phyloP scores from a whole-genome alignment of 495 filamentous ascomycete genomes.

The Neurospora sp. region DNA sequence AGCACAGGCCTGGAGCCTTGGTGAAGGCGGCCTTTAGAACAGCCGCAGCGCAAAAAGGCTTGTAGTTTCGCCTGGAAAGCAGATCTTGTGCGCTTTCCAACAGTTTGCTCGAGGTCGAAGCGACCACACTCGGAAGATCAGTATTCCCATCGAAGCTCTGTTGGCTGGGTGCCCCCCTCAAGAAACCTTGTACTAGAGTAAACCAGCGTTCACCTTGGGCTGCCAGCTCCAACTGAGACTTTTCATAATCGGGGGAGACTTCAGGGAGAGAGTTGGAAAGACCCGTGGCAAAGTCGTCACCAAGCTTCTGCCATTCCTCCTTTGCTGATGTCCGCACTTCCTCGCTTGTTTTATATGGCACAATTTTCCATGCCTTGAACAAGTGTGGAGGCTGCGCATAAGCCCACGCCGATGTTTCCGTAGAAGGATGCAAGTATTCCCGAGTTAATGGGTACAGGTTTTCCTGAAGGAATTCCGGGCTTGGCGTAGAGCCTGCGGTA shows the following conservation, averaged over 20 bases:
- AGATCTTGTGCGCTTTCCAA: conserved; percentile 23
- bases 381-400: conserved; percentile 20
- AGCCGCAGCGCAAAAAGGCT: conserved; percentile 70
- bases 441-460: conserved; percentile 30
- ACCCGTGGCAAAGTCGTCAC: conserved; percentile 45
- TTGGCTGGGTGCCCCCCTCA: not conserved
- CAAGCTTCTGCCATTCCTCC: conserved; percentile 44
- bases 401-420: conserved; percentile 25
- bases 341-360: conserved; percentile 14
- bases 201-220: conserved; percentile 55
- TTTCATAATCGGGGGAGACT: conserved; percentile 61
- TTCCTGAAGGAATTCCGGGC: conserved; percentile 32
- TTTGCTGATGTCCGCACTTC: conserved; percentile 6
- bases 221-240: conserved; percentile 57
- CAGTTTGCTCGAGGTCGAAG: conserved; percentile 14
- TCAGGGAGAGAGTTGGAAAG: conserved; percentile 66
- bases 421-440: conserved; percentile 29
- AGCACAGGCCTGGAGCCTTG: conserved; percentile 18
- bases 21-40: conserved; percentile 40
- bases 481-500: conserved; percentile 23
- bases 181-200: conserved; percentile 39
- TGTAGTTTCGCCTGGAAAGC: conserved; percentile 53
- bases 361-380: conserved; percentile 21
- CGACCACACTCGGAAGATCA: conserved; percentile 4
- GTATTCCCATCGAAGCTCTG: not conserved